These are phyloP conservation scores for Lagenidium sp. DNA, from an alignment of 352 stramenopile species.

Conservation along the genomic window DNA sequence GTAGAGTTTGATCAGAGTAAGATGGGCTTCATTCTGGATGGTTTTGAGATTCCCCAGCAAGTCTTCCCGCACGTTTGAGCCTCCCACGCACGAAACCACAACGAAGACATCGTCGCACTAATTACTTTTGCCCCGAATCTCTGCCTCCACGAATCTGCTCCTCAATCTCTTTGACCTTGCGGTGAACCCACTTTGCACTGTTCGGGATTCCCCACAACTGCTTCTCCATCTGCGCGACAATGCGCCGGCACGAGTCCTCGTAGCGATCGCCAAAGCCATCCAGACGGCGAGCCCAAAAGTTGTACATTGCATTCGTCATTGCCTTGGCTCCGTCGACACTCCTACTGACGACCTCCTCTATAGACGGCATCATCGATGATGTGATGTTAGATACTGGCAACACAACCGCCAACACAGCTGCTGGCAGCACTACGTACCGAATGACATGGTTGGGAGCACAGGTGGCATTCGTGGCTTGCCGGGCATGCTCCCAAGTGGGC, in stretches of 20 bases:
- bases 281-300: slow-evolving; percentile 57
- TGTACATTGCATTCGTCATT: slow-evolving; percentile 49
- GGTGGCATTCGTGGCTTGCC: slow-evolving; percentile 20
- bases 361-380: neutral
- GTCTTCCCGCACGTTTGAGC: no score
- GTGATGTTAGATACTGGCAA: no score
- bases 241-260: slow-evolving; percentile 46
- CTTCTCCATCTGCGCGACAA: slow-evolving; percentile 64
- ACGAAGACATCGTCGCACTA: neutral
- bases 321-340: slow-evolving; percentile 42
- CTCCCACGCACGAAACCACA: neutral
- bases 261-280: slow-evolving; percentile 60
- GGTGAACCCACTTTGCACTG: slow-evolving; percentile 6
- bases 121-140: no score
- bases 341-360: slow-evolving; percentile 30
- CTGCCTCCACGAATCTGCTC: slow-evolving; percentile 8
- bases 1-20: slow-evolving; percentile 20
- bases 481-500: slow-evolving; percentile 31
- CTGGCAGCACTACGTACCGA: slow-evolving; percentile 16
- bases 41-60: slow-evolving; percentile 21
- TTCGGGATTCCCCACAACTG: slow-evolving; percentile 15
- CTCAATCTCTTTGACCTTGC: slow-evolving; percentile 12
- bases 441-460: slow-evolving; percentile 36
- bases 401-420: no score
- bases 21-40: slow-evolving; percentile 35